phyloP scores from a whole-genome alignment of 2,329 filamentous ascomycete genomes.

The Fonsecaea pedrosoi region DNA sequence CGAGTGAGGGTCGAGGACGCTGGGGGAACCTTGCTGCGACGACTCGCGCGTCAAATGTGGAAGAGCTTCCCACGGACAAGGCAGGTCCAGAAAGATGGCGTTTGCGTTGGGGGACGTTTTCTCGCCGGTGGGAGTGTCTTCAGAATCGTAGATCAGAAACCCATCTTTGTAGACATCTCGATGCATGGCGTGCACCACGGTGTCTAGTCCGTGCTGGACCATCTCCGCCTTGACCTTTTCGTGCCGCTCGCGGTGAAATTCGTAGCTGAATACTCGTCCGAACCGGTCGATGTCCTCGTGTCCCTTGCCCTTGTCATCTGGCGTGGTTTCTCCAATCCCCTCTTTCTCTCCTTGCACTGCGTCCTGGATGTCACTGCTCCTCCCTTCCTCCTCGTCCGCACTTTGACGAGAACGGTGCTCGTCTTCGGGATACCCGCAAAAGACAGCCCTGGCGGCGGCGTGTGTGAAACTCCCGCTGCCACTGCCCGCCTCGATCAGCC shows the following conservation, averaged over 20 bases:
- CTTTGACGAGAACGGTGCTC: neutral
- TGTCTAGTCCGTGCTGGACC: slow-evolving; percentile 51
- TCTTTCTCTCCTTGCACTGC: neutral
- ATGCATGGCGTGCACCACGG: slow-evolving; percentile 54
- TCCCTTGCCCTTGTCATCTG: neutral
- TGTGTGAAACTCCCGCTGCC: slow-evolving; percentile 61
- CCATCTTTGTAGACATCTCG: slow-evolving; percentile 59
- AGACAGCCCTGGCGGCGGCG: slow-evolving; percentile 57
- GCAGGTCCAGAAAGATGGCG: slow-evolving; percentile 58
- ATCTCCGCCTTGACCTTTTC: slow-evolving; percentile 53
- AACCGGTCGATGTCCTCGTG: slow-evolving; percentile 29
- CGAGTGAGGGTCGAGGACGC: slow-evolving; percentile 72
- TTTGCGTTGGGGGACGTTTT: slow-evolving; percentile 52
- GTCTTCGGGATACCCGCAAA: slow-evolving; percentile 47
- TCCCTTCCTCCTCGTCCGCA: neutral
- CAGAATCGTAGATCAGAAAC: slow-evolving; percentile 47
- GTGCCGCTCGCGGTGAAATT: slow-evolving; percentile 56
- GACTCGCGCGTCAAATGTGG: slow-evolving; percentile 53
- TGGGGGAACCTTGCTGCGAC: slow-evolving; percentile 44
- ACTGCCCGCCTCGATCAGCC: slow-evolving; percentile 59
- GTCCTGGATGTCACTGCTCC: neutral
- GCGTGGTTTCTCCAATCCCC: neutral
- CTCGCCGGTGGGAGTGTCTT: slow-evolving; percentile 23
- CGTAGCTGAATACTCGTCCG: slow-evolving; percentile 59
- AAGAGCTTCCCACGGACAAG: slow-evolving; percentile 58